Base-by-base conservation (phyloP, 768 basidiomycete genomes). In the Phaeotremella skinneri region DNA sequence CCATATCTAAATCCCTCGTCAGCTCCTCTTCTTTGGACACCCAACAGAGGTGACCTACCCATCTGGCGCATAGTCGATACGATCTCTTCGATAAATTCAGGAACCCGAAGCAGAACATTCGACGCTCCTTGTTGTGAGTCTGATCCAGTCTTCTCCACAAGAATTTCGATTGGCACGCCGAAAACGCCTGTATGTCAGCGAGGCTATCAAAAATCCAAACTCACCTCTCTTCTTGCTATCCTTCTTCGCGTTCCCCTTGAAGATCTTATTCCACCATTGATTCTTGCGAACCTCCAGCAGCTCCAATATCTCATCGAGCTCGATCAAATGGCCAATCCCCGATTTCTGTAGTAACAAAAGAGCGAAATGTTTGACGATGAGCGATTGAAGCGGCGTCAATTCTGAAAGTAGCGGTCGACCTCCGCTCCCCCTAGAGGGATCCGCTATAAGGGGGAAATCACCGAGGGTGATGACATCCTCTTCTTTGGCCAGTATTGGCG, bases 41-140 rank as follows among this genome's bases (percentile, higher is more conserved):
- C 27, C 3, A 11, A 9, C 7, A 14, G 2, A 2, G n/a, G 14
- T 2, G 26, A n/a, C 42, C 4, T n/a, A 96, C 94, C 94, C 96
- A 98, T 98, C 76, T 97, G 93, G 73, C 89, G 83, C 96, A 99
- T 98, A 11, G 96, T 92, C 51, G 91, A 94, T 47, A 99, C 85
- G 59, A 96, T 90, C 72, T 99, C 96, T 75, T 99, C 96, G 57
- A 99, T 90, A 75, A 99, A 97, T 76, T 91, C 97, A 14, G 96
- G 96, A 21, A 99, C 87, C 66, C 90, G 82, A 63, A 99, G 72
- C 5, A 90, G 84, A 32, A 84, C 85, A 32, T 89, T 84, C 4
- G 91, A 90, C 89, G 58, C 63, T 20, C 94, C 96, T 52, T 90
- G 85, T 63, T 91, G 79, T 20, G 94, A 96, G 79, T 99, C 96